These are phyloP conservation scores for Rhexocercosporidium sp. DNA, from an alignment of 2,329 filamentous ascomycete genomes.

Conservation along the genomic window DNA sequence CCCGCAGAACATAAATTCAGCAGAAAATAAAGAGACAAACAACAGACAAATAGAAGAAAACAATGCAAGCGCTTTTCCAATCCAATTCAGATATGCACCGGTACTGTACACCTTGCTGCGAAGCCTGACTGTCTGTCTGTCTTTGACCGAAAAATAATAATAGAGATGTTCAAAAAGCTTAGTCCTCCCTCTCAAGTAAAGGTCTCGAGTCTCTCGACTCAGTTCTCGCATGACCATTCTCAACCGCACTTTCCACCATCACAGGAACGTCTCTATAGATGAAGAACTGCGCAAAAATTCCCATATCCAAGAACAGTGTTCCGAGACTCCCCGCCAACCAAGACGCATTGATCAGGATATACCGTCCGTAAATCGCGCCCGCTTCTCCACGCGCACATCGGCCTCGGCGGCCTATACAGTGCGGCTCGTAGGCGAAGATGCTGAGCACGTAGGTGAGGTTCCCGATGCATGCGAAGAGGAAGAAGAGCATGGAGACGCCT, in stretches of 20 bases:
- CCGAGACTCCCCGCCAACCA: constrained; percentile 92
- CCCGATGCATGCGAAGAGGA: constrained; percentile 93
- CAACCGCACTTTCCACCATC: constrained; percentile 16
- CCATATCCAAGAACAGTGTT: constrained; percentile 82
- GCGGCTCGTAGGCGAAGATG: constrained; percentile 87
- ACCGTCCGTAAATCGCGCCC: constrained; percentile 70
- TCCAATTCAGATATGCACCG: neutral
- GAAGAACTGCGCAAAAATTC: constrained; percentile 91
- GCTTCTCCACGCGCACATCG: constrained; percentile 71
- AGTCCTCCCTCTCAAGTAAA: constrained; percentile 33
- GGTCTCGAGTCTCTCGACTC: constrained; percentile 29
- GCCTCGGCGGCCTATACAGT: constrained; percentile 53
- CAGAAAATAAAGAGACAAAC: neutral
- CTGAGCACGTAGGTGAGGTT: constrained; percentile 93
- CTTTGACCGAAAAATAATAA: neutral
- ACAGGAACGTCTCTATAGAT: constrained; percentile 62
- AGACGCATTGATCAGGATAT: constrained; percentile 87
- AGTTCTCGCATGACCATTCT: constrained; percentile 18
- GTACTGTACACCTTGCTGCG: constrained; percentile 2
- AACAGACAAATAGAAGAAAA: neutral
- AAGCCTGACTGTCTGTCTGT: neutral
- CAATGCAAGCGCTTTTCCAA: neutral
- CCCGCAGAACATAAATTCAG: neutral
- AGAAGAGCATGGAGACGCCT: constrained; percentile 92
- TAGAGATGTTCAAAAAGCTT: neutral